phyloP scores from a whole-genome alignment of 163 green algal genomes.

The Chlorella variabilis region DNA sequence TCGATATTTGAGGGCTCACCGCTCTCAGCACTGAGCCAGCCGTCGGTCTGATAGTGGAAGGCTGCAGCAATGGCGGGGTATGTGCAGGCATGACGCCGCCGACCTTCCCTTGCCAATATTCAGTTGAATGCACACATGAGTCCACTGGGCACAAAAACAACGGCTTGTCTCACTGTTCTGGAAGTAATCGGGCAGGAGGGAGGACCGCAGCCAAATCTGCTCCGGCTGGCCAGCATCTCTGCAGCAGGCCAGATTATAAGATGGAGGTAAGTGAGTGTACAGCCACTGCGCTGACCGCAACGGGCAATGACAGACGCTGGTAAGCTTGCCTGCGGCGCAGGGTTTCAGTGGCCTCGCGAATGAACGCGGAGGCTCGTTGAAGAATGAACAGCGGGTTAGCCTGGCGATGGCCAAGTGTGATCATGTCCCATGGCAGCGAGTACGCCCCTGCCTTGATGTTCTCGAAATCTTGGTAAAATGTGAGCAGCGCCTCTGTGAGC shows the following conservation, averaged over 20 bases:
- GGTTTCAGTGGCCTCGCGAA: conserved; percentile 62
- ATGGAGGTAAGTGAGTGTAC: not conserved
- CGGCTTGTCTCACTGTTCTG: conserved; percentile 61
- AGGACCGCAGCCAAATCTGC: conserved; percentile 63
- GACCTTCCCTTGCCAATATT: too few relatives aligned
- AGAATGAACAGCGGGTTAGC: conserved; percentile 80
- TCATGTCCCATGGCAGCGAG: conserved; percentile 88
- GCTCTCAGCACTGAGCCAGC: conserved; percentile 75
- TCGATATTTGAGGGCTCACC: conserved; percentile 45
- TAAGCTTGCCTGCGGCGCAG: conserved; percentile 41
- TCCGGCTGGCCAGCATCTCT: conserved; percentile 46
- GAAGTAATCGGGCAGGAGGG: conserved; percentile 87
- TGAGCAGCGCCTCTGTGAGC: conserved; percentile 22
- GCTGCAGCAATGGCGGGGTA: conserved; percentile 4
- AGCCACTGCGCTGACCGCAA: not conserved
- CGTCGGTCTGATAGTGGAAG: conserved; percentile 92
- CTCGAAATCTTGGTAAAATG: conserved; percentile 63
- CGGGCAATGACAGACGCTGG: not conserved
- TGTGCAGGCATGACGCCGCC: too few relatives aligned
- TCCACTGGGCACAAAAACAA: too few relatives aligned
- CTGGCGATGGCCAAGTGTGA: conserved; percentile 75
- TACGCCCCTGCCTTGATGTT: conserved; percentile 67
- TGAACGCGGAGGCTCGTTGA: conserved; percentile 41
- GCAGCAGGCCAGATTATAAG: conserved; percentile 22
- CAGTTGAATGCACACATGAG: not conserved